These are phyloP conservation scores for Aspergillus bertholletiae DNA, from an alignment of 495 filamentous ascomycete species.

Conservation along the genomic window DNA sequence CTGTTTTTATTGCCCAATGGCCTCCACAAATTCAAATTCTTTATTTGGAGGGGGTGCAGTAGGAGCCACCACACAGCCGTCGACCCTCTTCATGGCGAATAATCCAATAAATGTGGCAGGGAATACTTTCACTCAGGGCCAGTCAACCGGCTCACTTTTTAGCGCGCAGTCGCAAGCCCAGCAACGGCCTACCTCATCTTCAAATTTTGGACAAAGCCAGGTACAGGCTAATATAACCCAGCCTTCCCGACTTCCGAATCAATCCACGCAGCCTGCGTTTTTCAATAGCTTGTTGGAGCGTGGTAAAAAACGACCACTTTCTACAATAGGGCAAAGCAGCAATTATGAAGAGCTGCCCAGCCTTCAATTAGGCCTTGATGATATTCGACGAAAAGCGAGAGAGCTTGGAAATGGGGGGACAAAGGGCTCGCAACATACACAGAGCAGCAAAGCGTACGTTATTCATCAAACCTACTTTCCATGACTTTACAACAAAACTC, in stretches of 20 bases:
- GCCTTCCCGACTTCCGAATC: slow-evolving; percentile 19
- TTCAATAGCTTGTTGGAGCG: slow-evolving; percentile 86
- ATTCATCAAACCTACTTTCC: too few species aligned
- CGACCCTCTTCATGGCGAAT: slow-evolving; percentile 33
- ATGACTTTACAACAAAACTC: too few species aligned
- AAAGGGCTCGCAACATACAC: slow-evolving; percentile 40
- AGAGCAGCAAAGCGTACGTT: slow-evolving; percentile 63
- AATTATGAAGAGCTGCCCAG: slow-evolving; percentile 48
- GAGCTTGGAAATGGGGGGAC: slow-evolving; percentile 61
- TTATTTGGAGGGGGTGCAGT: slow-evolving; percentile 35
- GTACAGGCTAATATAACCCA: slow-evolving; percentile 17
- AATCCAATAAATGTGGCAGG: slow-evolving; percentile 30
- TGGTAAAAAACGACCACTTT: slow-evolving; percentile 52
- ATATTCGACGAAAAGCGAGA: slow-evolving; percentile 79
- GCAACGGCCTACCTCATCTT: slow-evolving; percentile 30
- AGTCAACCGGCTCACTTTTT: slow-evolving; percentile 26
- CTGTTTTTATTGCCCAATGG: slow-evolving; percentile 10
- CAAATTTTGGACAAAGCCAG: slow-evolving; percentile 30
- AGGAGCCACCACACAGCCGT: slow-evolving; percentile 25
- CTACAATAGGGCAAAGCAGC: slow-evolving; percentile 31
- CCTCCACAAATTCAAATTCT: slow-evolving; percentile 26
- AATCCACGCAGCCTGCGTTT: slow-evolving; percentile 59
- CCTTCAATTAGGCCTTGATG: slow-evolving; percentile 79
- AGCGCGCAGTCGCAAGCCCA: slow-evolving; percentile 29
- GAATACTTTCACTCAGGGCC: slow-evolving; percentile 21